Evolutionary conservation across 2,329 filamentous ascomycete genomes (phyloP).

Genomic region (Neobulgaria alba): DNA sequence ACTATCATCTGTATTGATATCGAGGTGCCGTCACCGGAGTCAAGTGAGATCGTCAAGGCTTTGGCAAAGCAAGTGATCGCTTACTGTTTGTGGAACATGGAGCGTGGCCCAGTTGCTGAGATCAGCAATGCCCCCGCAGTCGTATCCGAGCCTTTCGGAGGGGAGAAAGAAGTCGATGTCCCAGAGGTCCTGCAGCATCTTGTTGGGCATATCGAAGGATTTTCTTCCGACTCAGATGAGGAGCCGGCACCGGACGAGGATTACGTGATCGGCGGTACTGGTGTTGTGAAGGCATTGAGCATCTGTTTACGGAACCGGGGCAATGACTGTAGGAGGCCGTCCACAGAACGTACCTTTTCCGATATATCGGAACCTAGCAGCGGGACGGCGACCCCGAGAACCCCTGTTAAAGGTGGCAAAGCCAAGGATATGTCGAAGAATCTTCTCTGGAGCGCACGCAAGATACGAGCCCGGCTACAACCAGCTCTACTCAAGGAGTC

Average conservation of each 20-base stretch:
- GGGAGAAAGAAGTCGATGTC: conserved; percentile 48
- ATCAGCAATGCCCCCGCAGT: conserved; percentile 37
- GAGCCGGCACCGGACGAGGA: conserved; percentile 77
- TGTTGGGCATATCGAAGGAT: conserved; percentile 53
- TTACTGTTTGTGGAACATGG: conserved; percentile 88
- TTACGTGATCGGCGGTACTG: conserved; percentile 92
- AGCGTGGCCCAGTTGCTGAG: conserved; percentile 62
- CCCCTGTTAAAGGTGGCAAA: conserved; percentile 43
- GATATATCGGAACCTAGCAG: conserved; percentile 27
- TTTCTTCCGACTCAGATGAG: conserved; percentile 39
- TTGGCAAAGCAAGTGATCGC: conserved; percentile 91
- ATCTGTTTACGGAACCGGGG: conserved; percentile 81
- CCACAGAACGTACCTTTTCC: conserved; percentile 19
- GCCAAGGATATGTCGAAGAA: conserved; percentile 93
- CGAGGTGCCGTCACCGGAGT: conserved; percentile 71
- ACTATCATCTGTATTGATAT: conserved; percentile 86
- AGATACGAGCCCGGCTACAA: conserved; percentile 76
- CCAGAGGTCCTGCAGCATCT: conserved; percentile 82
- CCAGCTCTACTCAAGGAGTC: conserved; percentile 73
- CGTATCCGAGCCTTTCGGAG: conserved; percentile 31
- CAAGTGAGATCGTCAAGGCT: conserved; percentile 86
- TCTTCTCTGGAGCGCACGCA: conserved; percentile 75
- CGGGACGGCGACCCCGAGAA: conserved; percentile 39
- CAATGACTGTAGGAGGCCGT: conserved; percentile 46
- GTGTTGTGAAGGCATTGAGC: conserved; percentile 86